A percentile compares a stretch with the other conserved stretches of the same genome.
These are phyloP conservation scores for Kodamaea sp. DNA, from an alignment of 1,139 yeast genomes.

Conservation along the genomic window DNA sequence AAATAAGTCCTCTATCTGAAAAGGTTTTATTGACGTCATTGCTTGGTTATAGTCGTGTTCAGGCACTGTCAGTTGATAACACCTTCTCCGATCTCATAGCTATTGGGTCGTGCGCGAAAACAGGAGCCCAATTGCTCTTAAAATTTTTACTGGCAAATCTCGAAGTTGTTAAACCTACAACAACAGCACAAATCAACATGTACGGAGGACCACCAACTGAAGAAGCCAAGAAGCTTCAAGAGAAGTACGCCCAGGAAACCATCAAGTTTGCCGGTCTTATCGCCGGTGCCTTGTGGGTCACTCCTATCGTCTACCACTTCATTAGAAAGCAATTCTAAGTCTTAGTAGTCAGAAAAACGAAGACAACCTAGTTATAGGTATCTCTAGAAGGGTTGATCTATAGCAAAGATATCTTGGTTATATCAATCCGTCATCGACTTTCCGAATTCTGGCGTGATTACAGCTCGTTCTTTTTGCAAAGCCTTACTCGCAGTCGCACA, in stretches of 20 bases:
- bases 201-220: constrained; percentile 79
- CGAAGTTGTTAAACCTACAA: background rate
- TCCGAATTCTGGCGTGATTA: no score
- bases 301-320: constrained; percentile 66
- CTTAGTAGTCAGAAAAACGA: no score
- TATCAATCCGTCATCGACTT: no score
- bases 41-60: background rate
- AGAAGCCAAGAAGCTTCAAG: constrained; percentile 76
- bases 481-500: no score
- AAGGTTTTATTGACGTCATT: constrained; percentile 84
- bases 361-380: no score
- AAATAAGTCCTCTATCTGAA: constrained; percentile 82
- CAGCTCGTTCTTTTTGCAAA: no score
- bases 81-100: no score
- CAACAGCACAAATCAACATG: constrained; percentile 40
- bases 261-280: constrained; percentile 66
- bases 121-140: no score
- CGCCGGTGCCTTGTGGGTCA: constrained; percentile 78
- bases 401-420: no score
- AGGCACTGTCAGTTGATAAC: no score
- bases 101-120: constrained; percentile 2
- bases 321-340: constrained; percentile 60
- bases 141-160: constrained; percentile 4
- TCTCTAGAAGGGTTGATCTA: no score
- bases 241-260: constrained; percentile 66